Evolutionary conservation across 805 yeast genomes (phyloP), one percentile per base, ranked within the genome.

Genomic region (Wickerhamomyces hampshirensis): DNA sequence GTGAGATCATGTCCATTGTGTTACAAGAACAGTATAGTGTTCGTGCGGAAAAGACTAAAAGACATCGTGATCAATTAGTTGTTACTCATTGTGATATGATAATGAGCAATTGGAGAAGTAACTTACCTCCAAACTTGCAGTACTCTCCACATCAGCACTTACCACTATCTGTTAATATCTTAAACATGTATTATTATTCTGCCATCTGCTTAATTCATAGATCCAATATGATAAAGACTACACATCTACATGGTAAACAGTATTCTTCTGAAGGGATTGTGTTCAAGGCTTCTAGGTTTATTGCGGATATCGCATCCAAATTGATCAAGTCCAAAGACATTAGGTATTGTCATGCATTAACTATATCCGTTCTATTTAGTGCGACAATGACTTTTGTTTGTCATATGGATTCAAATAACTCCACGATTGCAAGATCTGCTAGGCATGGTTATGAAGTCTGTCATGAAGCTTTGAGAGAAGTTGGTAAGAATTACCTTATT

Each of bases 201-300:
- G 63, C 84, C n/a, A 66, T 84, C 37, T 79, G 82, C 46, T 62
- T 82, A 46, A 73, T 81, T 19, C 93, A 84, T 51, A 68, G 88
- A 38, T 76, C 86, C 5, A 80, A 81, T 49, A 73, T 81, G 50
- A 60, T 73, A 24, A 62, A 72, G 39, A 68, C 50, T 4, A 38
- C 50, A 4, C 35, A 39, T 33, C 46, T 53, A n/a, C 55, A 55
- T 45, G 55, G 55, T 1, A 49, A 46, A 32, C 54, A 52, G 28
- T 54, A 55, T 33, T 52, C 59, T n/a, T 44, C 57, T 9, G 59
- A 52, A 28, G 85, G 88, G 8, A 80, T 83, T 39, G 83, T 87
- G 3, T 83, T 82, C 65, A 86, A 81, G 56, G 84, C 89, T 1
- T 87, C 93, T 1, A 75, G 84, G 49, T 77, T 81, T 76, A 77